Base-by-base conservation (phyloP, 2,329 filamentous ascomycete genomes). In the Aspergillaceae sp. region DNA sequence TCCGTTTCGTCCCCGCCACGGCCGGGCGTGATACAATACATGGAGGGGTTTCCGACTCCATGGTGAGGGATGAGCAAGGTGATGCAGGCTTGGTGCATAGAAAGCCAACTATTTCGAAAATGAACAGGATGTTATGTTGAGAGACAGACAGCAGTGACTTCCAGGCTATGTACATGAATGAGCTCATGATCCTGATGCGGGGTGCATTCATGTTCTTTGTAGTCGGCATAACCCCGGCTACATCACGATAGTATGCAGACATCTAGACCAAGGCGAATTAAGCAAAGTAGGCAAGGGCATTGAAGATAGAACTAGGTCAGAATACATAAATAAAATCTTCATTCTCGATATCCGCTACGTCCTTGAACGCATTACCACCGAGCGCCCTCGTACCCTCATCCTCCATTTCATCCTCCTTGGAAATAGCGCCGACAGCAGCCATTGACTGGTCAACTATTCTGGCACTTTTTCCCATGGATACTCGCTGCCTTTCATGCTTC, bases 291-390 rank as follows among this genome's bases (percentile, higher is more conserved):
- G 19, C 19, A 19, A 19, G 19, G 19, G 19, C 19, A 19, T 19
- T 19, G 19, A 47, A 4, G 38, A 11, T 10, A 40, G 26, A 43
- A 32, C 7, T 30, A 40, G 10, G 8, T 40, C 36, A 75, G 43
- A 70, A 79, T 2, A 82, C 71, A 61, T 78, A 83, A 5, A 82
- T 70, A 55, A 83, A 83, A 49, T 83, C 79, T 55, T 83, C 79
- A 50, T 83, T 83, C 62, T 76, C 67, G 54, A 77, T 61, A 58
- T 83, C 79, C 10, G 78, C 82, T 11, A 76, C 62, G 57, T 84
- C 80, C 42, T 76, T 74, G 55, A 79, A 78, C 1, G 74, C 72
- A 51, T 75, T 71, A 28, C 77, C 72, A 1, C 73, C 69, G 7
- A 60, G 57, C 3, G 53, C 56, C 26, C 46, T 56, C 44, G 60